Percentiles rank a stretch among this genome's conserved stretches.
phyloP scores from a whole-genome alignment of 2,329 filamentous ascomycete species.

The Tetracladium maxilliforme region DNA sequence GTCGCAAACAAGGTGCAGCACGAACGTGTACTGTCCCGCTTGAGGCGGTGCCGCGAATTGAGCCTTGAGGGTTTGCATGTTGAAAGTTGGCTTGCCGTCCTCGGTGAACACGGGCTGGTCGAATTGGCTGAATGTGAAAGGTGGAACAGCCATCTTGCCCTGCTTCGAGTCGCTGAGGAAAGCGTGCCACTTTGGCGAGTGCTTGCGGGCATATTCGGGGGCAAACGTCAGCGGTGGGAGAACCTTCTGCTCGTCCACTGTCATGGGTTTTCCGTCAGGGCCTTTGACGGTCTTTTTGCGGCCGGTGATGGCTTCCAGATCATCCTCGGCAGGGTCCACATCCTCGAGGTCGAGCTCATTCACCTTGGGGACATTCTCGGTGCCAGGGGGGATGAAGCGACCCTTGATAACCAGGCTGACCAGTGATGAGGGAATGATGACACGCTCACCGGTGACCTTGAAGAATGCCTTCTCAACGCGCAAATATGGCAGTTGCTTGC shows the following conservation, averaged over 20 bases:
- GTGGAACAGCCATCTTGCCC: conserved; percentile 90
- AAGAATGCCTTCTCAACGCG: conserved; percentile 90
- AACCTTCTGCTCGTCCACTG: conserved; percentile 46
- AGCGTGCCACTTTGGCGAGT: conserved; percentile 83
- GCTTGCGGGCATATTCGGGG: conserved; percentile 79
- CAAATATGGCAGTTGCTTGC: conserved; percentile 70
- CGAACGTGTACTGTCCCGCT: conserved; percentile 84
- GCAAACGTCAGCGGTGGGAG: conserved; percentile 79
- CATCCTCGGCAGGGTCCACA: conserved; percentile 82
- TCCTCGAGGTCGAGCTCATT: conserved; percentile 75
- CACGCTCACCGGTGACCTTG: conserved; percentile 91
- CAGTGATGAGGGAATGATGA: conserved; percentile 81
- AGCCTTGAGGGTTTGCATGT: conserved; percentile 92
- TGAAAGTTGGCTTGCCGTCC: conserved; percentile 75
- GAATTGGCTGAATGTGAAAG: conserved; percentile 88
- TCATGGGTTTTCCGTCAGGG: conserved; percentile 36
- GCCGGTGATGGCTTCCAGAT: conserved; percentile 71
- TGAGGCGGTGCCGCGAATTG: conserved; percentile 93
- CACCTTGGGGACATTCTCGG: conserved; percentile 56
- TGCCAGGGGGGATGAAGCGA: conserved; percentile 81
- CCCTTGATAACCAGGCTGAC: conserved; percentile 93
- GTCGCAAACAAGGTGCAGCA: conserved; percentile 87
- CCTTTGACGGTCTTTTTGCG: conserved; percentile 54
- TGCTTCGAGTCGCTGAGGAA: conserved; percentile 92
- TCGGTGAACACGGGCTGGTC: conserved; percentile 76